phyloP scores from a whole-genome alignment of 2,329 filamentous ascomycete species.

The Xylariaceae sp. region DNA sequence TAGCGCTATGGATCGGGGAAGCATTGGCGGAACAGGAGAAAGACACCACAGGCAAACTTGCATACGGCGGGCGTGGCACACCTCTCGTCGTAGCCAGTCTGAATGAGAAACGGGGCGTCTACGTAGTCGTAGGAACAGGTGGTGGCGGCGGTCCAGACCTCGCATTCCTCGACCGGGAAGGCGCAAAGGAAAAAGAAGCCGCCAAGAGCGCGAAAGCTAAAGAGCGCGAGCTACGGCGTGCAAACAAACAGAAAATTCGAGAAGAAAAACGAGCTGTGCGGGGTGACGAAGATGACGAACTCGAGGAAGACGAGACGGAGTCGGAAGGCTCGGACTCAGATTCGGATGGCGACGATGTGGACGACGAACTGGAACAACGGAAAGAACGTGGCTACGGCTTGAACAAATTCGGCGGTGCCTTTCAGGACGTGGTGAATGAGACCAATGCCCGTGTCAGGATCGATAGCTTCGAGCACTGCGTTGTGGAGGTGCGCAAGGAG shows the following conservation, averaged over 20 bases:
- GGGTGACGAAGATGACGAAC: slow-evolving; percentile 47
- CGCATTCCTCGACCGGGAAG: slow-evolving; percentile 64
- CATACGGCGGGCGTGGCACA: slow-evolving; percentile 66
- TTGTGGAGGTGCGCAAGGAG: slow-evolving; percentile 96
- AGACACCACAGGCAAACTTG: slow-evolving; percentile 65
- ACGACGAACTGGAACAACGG: slow-evolving; percentile 50
- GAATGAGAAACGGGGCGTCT: slow-evolving; percentile 81
- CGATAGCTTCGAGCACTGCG: slow-evolving; percentile 95
- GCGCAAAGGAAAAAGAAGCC: slow-evolving; percentile 57
- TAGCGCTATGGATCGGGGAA: slow-evolving; percentile 91
- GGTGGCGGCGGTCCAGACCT: slow-evolving; percentile 76
- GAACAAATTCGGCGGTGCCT: slow-evolving; percentile 91
- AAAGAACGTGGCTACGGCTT: slow-evolving; percentile 65
- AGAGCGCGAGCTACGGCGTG: slow-evolving; percentile 55
- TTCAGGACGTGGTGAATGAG: slow-evolving; percentile 90
- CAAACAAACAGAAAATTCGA: slow-evolving; percentile 54
- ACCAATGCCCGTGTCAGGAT: slow-evolving; percentile 86
- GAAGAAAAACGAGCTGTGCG: slow-evolving; percentile 60
- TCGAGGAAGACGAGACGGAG: slow-evolving; percentile 46
- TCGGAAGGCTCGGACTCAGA: slow-evolving; percentile 51
- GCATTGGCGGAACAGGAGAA: slow-evolving; percentile 86
- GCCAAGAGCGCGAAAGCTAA: slow-evolving; percentile 62
- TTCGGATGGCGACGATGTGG: slow-evolving; percentile 42
- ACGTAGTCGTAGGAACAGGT: slow-evolving; percentile 88
- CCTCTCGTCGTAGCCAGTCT: slow-evolving; percentile 88